Percentiles rank a stretch among this genome's conserved stretches.
Evolutionary conservation across 1,139 yeast genomes (phyloP).

Genomic region (Geotrichum macrosporum): DNA sequence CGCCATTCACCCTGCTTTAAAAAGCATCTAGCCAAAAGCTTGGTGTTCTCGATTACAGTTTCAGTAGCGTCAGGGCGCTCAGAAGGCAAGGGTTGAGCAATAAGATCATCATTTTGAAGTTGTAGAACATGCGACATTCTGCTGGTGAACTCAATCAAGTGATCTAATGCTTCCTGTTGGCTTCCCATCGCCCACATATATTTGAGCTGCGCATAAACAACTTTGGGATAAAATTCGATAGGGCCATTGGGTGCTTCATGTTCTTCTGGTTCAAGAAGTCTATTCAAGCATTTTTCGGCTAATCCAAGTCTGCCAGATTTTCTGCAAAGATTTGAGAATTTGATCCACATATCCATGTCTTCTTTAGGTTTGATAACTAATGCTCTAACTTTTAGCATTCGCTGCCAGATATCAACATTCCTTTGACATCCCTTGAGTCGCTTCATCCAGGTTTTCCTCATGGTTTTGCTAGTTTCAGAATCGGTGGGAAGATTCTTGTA

Average conservation of each 20-base stretch:
- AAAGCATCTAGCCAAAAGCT: conserved; percentile 85
- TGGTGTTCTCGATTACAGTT: conserved; percentile 80
- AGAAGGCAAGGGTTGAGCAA: conserved; percentile 80
- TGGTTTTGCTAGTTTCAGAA: conserved; percentile 61
- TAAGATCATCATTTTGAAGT: conserved; percentile 52
- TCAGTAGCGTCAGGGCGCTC: conserved; percentile 71
- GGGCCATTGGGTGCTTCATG: conserved; percentile 50
- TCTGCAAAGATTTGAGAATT: conserved; percentile 92
- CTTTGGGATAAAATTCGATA: conserved; percentile 56
- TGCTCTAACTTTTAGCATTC: conserved; percentile 90
- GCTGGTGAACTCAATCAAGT: conserved; percentile 83
- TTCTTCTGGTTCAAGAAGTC: conserved; percentile 56
- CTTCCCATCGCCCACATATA: conserved; percentile 97
- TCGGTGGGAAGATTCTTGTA: conserved; percentile 82
- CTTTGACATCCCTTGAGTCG: conserved; percentile 90
- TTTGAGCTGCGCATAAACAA: conserved; percentile 92
- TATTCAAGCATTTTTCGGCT: conserved; percentile 86
- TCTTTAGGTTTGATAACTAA: conserved; percentile 92
- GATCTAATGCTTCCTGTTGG: conserved; percentile 78
- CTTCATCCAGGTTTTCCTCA: conserved; percentile 92
- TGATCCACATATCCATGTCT: conserved; percentile 98
- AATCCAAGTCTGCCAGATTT: conserved; percentile 88
- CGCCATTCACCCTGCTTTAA: conserved; percentile 99
- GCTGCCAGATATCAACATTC: conserved; percentile 97
- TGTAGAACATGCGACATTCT: conserved; percentile 78